Percentiles rank a stretch among this genome's conserved stretches.
These are phyloP conservation scores for Biscogniauxia marginata DNA, from an alignment of 2,329 filamentous ascomycete genomes.

Conservation along the genomic window DNA sequence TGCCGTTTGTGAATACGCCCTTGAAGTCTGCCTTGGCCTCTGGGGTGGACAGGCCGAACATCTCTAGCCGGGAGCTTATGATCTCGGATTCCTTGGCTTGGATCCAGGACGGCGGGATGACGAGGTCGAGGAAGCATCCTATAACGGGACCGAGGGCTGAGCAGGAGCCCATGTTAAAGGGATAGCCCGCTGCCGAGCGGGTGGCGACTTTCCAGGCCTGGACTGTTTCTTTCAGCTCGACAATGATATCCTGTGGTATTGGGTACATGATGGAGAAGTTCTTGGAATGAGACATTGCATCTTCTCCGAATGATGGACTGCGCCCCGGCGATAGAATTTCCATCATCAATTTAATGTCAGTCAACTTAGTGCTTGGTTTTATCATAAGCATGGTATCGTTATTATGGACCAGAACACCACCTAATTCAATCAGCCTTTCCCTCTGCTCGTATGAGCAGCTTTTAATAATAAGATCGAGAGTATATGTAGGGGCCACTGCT, in stretches of 20 bases:
- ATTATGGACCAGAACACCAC: neutral
- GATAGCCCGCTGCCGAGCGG: constrained; percentile 8
- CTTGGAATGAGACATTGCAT: neutral
- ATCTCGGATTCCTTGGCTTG: constrained; percentile 2
- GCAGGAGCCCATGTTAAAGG: constrained; percentile 9
- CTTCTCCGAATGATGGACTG: neutral
- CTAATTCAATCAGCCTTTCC: constrained; percentile 1
- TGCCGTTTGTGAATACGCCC: constrained; percentile 12
- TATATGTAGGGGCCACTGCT: neutral
- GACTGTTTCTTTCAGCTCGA: neutral
- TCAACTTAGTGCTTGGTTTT: neutral
- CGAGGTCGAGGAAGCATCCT: constrained; percentile 5
- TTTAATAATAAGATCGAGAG: constrained; percentile 4
- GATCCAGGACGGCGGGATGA: constrained; percentile 6
- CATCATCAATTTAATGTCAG: neutral
- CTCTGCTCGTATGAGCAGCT: neutral
- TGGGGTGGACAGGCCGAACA: constrained; percentile 2
- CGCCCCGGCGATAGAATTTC: constrained; percentile 1
- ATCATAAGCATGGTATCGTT: neutral
- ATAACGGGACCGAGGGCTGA: constrained; percentile 12
- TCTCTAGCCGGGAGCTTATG: constrained; percentile 1
- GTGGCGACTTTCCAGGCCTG: constrained; percentile 9
- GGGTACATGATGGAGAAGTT: constrained; percentile 2
- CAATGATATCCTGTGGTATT: neutral
- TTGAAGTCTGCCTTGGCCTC: constrained; percentile 2